Percentiles rank a stretch among this genome's conserved stretches.
phyloP scores from a whole-genome alignment of 108 stramenopile species.

The Pseudonitzschia multiseries region DNA sequence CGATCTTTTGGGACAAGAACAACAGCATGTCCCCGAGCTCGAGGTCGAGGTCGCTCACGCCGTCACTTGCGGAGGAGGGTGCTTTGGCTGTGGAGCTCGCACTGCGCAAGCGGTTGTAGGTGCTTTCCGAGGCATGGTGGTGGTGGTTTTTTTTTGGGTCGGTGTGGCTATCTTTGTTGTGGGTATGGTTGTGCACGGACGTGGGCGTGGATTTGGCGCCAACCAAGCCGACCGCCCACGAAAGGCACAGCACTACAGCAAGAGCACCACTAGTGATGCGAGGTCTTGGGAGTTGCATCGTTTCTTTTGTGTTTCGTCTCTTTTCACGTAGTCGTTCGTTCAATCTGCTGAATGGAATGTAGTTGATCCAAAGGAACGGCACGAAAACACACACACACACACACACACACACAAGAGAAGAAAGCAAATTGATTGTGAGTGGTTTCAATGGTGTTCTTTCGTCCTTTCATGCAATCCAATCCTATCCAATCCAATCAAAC shows the following conservation, averaged over 20 bases:
- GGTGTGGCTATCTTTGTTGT: neutral
- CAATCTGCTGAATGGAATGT: too few relatives aligned
- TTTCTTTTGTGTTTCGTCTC: neutral
- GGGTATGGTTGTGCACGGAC: neutral
- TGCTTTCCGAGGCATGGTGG: neutral
- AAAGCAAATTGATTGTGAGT: too few relatives aligned
- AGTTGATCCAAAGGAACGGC: too few relatives aligned
- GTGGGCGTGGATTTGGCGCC: neutral
- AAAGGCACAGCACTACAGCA: neutral
- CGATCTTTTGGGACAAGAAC: conserved; percentile 4
- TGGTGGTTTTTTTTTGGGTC: neutral
- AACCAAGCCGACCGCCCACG: neutral
- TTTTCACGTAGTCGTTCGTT: too few relatives aligned
- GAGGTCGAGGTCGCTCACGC: neutral
- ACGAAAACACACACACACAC: too few relatives aligned
- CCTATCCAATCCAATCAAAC: too few relatives aligned
- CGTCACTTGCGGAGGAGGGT: neutral
- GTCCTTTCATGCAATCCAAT: too few relatives aligned
- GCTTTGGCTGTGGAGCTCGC: neutral
- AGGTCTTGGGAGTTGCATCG: neutral
- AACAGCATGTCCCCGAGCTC: neutral
- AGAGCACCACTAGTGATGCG: neutral
- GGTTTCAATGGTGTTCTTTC: too few relatives aligned
- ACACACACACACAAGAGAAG: too few relatives aligned
- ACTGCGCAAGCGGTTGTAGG: neutral